A percentile compares a stretch with the other conserved stretches of the same genome.
These are phyloP conservation scores for Diophrys appendiculata DNA, from an alignment of 73 alveolate species.

Conservation along the genomic window DNA sequence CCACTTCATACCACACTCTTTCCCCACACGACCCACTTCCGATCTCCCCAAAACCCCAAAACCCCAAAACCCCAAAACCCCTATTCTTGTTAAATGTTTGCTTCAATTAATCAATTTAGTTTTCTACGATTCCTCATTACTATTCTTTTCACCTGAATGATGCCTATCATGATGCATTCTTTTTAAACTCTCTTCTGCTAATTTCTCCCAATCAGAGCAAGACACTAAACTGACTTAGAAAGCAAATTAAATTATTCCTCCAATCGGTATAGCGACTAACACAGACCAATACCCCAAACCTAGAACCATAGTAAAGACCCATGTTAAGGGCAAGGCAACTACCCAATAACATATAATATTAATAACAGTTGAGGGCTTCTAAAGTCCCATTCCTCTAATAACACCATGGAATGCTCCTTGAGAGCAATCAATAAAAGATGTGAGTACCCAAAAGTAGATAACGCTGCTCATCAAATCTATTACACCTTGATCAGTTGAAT, in stretches of 20 bases:
- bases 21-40: no score
- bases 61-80: no score
- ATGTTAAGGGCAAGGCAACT: constrained; percentile 1
- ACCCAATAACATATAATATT: constrained; percentile 15
- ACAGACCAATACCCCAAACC: background rate
- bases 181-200: background rate
- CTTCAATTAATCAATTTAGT: no score
- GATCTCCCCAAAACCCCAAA: no score
- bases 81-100: no score
- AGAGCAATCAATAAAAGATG: background rate
- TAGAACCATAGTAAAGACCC: background rate
- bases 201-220: background rate
- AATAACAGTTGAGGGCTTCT: constrained; percentile 1
- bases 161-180: background rate
- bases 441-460: background rate
- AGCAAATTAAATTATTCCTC: background rate
- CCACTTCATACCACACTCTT: no score
- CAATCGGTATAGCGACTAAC: background rate
- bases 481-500: background rate
- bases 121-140: no score
- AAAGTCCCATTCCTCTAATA: constrained; percentile 22
- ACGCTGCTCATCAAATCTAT: background rate
- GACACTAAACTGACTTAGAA: background rate
- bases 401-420: constrained; percentile 1
- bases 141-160: no score